Evolutionary conservation across 345 rosid genomes (phyloP).

Genomic region (Hibiscus mutabilis): DNA sequence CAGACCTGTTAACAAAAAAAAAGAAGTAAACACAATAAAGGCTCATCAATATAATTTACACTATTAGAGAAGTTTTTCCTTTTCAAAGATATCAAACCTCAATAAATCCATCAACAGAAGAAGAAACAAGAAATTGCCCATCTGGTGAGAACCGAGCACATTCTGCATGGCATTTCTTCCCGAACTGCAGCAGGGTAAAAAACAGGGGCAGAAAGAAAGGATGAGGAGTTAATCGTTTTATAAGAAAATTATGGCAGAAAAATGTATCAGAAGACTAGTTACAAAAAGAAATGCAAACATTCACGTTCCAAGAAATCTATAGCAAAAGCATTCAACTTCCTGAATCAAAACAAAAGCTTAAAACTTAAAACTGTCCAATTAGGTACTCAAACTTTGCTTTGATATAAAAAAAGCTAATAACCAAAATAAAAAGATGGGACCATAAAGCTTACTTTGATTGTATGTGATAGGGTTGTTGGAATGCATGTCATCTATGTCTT

Average conservation of each 20-base stretch:
- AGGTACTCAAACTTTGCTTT: too few relatives aligned
- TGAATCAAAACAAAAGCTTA: not conserved
- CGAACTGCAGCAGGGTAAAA: conserved; percentile 59
- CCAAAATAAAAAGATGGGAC: too few relatives aligned
- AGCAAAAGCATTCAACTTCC: not conserved
- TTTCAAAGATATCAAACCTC: conserved; percentile 42
- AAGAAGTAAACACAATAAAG: conserved; percentile 21
- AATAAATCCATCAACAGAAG: conserved; percentile 94
- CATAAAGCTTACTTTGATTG: conserved; percentile 56
- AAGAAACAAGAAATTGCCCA: conserved; percentile 94
- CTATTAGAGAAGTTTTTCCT: conserved; percentile 1
- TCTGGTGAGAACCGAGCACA: conserved; percentile 92
- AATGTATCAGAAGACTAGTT: not conserved
- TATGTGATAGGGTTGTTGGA: conserved; percentile 70
- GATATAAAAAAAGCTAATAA: too few relatives aligned
- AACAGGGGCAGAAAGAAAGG: not conserved
- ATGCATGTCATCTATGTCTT: conserved; percentile 91
- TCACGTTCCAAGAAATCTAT: not conserved
- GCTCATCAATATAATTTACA: conserved; percentile 12
- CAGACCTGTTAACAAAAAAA: conserved; percentile 53
- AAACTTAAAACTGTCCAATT: too few relatives aligned
- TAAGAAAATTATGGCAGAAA: not conserved
- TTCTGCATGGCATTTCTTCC: conserved; percentile 94
- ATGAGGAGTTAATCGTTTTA: not conserved
- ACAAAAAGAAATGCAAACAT: not conserved